Conservation (phyloP, 2,329 filamentous ascomycete species). For the Epichloe amarillans region DNA sequence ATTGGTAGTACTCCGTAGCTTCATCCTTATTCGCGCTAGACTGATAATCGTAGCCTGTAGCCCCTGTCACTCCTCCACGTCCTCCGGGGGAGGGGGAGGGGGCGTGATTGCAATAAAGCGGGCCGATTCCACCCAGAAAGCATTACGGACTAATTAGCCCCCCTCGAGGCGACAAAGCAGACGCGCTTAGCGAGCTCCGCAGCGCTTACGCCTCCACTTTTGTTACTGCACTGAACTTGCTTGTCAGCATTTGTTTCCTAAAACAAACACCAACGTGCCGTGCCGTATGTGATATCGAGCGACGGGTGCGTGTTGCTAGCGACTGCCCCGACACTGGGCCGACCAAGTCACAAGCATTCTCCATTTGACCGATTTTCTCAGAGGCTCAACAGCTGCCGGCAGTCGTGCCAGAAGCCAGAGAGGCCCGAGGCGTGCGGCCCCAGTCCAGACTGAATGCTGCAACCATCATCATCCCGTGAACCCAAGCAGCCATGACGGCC, state of each 20-base stretch:
- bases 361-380: background rate
- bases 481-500: constrained; percentile 19
- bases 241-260: constrained; percentile 1
- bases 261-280: background rate
- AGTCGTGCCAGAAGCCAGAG: background rate
- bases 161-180: background rate
- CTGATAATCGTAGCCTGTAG: too few relatives aligned
- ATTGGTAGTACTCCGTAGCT: too few relatives aligned
- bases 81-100: background rate
- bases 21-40: too few relatives aligned
- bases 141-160: background rate
- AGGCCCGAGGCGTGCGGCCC: background rate
- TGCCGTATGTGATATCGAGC: background rate
- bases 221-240: background rate
- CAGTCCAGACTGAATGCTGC: background rate
- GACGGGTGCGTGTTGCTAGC: background rate
- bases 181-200: constrained; percentile 3
- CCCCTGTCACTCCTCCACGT: too few relatives aligned
- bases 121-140: background rate
- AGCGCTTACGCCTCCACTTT: constrained; percentile 1
- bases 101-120: background rate
- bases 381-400: background rate
- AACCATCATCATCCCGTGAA: background rate
- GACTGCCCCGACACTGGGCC: background rate
- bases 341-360: background rate